Base-by-base conservation (phyloP, 352 stramenopile species). In the Thalassiosira oceanica region DNA sequence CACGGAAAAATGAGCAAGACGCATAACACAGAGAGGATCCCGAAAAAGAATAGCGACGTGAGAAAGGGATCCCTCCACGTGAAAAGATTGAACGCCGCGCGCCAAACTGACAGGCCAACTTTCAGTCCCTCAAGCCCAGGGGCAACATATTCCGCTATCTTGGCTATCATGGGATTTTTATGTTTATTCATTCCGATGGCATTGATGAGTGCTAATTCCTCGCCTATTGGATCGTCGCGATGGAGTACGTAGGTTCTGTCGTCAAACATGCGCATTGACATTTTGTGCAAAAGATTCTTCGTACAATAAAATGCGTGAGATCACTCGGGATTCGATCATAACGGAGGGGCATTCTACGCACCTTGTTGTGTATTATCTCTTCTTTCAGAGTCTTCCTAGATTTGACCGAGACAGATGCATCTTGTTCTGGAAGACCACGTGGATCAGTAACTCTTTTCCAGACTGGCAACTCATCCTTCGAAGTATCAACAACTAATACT, bases 41-140 rank as follows among this genome's bases (percentile, higher is more conserved):
- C 51, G 3, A 70, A 65, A 28, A 85, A 68, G 2, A 87, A 57
- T 43, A 79, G 73, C 53, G 81, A 90, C 16, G 83, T 80, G 13
- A 90, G 36, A 39, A 71, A 85, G 8, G 83, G 83, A 68, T 90
- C 83, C 46, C 65, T 78, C 83, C 79, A 88, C 6, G 64, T 75
- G 5, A 79, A 76, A 11, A 84, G 51, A 50, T 90, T 87, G 54
- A 87, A 90, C 8, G 27, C 28, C 36, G 84, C 60, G 36, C 82
- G 69, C 15, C 48, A 71, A n/a, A 77, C 33, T 33, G 66, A 77
- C 8, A 77, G 23, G 13, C 55, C 49, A 18, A 75, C 55, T 60
- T 75, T 75, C 2, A 75, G 16, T 35, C 16, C 41, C 52, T 75
- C 64, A 21, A 75, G 49, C 6, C 23, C 35, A 10, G 64, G 64